These are phyloP conservation scores for Metschnikowia gelsemii DNA, from an alignment of 805 yeast genomes.

Conservation along the genomic window DNA sequence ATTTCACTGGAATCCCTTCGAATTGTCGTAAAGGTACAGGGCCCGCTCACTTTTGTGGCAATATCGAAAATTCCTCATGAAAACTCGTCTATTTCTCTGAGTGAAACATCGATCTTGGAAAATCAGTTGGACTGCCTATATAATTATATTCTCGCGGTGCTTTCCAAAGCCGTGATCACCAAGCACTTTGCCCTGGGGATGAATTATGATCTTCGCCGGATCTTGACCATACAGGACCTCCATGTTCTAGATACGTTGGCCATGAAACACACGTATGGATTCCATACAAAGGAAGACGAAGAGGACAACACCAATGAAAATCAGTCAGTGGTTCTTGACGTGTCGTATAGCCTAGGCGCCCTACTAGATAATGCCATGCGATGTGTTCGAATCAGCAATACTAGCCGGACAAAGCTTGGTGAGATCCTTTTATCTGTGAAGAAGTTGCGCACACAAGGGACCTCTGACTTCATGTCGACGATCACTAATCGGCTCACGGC, in stretches of 20 bases:
- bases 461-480: constrained; percentile 7
- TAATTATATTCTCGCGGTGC: constrained; percentile 74
- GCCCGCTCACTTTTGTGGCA: constrained; percentile 75
- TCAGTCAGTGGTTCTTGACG: no score
- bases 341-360: constrained; percentile 30
- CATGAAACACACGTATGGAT: constrained; percentile 37
- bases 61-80: constrained; percentile 55
- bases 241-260: constrained; percentile 64
- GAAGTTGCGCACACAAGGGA: constrained; percentile 17
- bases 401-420: constrained; percentile 58
- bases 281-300: constrained; percentile 16
- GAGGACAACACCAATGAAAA: neutral
- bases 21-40: constrained; percentile 59
- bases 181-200: constrained; percentile 68
- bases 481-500: constrained; percentile 3
- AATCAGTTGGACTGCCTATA: constrained; percentile 68
- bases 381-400: constrained; percentile 48
- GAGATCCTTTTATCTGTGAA: constrained; percentile 45
- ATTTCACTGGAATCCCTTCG: constrained; percentile 50
- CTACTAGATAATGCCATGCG: constrained; percentile 31
- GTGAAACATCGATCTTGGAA: constrained; percentile 22
- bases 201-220: constrained; percentile 77
- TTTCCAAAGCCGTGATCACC: constrained; percentile 76
- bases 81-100: constrained; percentile 7
- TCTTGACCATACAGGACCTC: constrained; percentile 72